A percentile compares a stretch with the other conserved stretches of the same genome.
Conservation (phyloP, 148 eudicot genomes). For the Fallopia convolvulus region DNA sequence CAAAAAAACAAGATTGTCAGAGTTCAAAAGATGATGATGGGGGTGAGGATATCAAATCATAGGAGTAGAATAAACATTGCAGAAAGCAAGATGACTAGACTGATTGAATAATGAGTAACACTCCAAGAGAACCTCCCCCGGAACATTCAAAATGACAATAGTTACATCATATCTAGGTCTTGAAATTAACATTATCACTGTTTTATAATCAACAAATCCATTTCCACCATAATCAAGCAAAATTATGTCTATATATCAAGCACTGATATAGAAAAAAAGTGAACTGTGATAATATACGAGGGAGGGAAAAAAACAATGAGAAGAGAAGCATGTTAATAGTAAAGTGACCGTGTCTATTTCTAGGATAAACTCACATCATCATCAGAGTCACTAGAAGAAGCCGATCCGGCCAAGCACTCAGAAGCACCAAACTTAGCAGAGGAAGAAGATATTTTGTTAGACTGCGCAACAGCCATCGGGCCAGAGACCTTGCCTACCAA, state of each 20-base stretch:
- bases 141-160: not conserved
- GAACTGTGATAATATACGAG: not conserved
- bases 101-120: not conserved
- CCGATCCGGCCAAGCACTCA: constrained; percentile 31
- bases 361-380: constrained; percentile 49
- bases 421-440: constrained; percentile 25
- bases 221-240: not conserved
- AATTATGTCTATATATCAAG: not conserved
- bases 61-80: not conserved
- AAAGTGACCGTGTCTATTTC: not conserved
- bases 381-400: constrained; percentile 66
- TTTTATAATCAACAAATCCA: not conserved
- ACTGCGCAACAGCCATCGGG: constrained; percentile 36
- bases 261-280: not conserved
- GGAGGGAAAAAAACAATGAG: not conserved
- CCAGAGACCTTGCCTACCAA: constrained; percentile 62
- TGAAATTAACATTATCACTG: not conserved
- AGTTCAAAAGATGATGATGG: not conserved
- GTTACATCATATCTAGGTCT: not conserved
- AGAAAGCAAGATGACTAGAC: not conserved
- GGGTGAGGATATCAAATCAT: not conserved
- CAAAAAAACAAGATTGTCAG: not conserved
- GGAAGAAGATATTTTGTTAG: constrained; percentile 26
- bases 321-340: not conserved
- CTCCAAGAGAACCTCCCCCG: not conserved